Conservation (phyloP, 2,329 filamentous ascomycete genomes). For the Trichocomaceae sp. region DNA sequence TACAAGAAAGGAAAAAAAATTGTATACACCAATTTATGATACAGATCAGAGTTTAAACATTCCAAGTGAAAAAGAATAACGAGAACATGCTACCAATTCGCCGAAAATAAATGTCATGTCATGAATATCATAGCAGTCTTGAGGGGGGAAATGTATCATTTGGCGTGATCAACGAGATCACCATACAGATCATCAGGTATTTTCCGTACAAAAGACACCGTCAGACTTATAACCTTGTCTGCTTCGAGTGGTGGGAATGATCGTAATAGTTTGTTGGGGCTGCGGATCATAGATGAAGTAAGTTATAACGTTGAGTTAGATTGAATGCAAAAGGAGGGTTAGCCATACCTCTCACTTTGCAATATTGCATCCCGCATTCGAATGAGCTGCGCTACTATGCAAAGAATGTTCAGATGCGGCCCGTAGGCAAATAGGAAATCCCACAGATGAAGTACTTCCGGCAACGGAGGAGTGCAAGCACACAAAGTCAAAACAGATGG, state of each 20-base stretch:
- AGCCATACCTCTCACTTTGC: slow-evolving; percentile 67
- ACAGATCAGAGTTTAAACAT: background rate
- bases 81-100: background rate
- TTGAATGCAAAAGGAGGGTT: background rate
- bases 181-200: slow-evolving; percentile 87
- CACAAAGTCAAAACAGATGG: slow-evolving; percentile 90
- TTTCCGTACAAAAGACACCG: slow-evolving; percentile 78
- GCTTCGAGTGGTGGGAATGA: slow-evolving; percentile 80
- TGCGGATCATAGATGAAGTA: slow-evolving; percentile 34
- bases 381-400: slow-evolving; percentile 91
- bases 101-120: background rate
- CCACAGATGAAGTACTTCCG: slow-evolving; percentile 89
- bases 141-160: slow-evolving; percentile 20
- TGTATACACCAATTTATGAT: background rate
- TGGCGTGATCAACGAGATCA: slow-evolving; percentile 82
- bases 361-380: slow-evolving; percentile 80
- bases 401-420: slow-evolving; percentile 87
- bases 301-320: background rate
- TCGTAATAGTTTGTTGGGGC: slow-evolving; percentile 85
- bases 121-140: background rate
- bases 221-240: slow-evolving; percentile 74
- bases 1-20: background rate
- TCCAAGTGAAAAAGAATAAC: background rate
- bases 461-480: slow-evolving; percentile 89
- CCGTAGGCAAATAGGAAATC: slow-evolving; percentile 97